Evolutionary conservation across 2,329 filamentous ascomycete genomes (phyloP), one percentile per base, ranked within the genome.

Genomic region (Fusarium sp.): DNA sequence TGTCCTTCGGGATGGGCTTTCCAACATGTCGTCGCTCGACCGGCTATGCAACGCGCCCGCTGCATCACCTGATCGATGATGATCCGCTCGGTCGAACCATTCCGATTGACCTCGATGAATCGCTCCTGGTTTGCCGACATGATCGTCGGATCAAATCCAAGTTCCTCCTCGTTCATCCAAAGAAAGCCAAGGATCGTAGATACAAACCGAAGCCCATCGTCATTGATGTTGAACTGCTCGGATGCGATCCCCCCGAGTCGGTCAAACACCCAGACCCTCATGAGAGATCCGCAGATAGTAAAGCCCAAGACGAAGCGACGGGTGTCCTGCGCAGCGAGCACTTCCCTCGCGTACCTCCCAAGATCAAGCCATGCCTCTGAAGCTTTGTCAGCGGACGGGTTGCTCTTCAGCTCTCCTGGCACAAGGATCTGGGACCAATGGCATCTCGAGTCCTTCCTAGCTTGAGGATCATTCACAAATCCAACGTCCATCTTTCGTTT

Each of bases 261-360:
- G 73, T 88, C 82, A 78, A 87, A 87, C 64, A 77, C 78, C 85
- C 79, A 88, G 64, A 87, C 71, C 55, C 83, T 81, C 82, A 88
- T 85, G 14, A 83, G 71, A 66, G 81, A 80, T 70, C 83, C 80
- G 64, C 81, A 88, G 16, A 88, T 67, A 6, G 85, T 87, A 79
- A 88, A 88, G 62, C 83, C 84, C 16, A 87, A 74, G 62, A 85
- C 81, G 70, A 87, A 88, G 24, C 83, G 81, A 66, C 83, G 81
- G 40, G 76, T 83, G 51, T 83, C 79, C 72, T 86, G 79, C 16
- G 80, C 75, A 53, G 80, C 76, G n/a, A 87, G 77, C 4, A 87
- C 82, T 72, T 87, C 83, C 64, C 82, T 83, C 0, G 79, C 82
- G 74, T 87, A 88, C 66, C 73, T 83, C 22, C 75, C 82, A 2